Base-by-base conservation (phyloP, 768 basidiomycete genomes). In the Agrocybe chaxingu region DNA sequence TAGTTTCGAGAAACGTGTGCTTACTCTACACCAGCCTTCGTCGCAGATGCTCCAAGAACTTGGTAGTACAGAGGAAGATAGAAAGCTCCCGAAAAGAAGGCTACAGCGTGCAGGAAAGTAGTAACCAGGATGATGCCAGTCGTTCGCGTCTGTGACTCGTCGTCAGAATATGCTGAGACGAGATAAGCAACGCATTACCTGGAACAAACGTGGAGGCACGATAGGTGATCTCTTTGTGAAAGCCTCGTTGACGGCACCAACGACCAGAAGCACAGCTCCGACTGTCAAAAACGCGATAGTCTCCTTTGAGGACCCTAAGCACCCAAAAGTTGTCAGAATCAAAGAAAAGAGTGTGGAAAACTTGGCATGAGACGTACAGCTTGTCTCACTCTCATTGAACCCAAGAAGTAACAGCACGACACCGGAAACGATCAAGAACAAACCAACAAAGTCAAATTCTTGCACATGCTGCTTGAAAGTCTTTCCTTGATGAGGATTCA, bases 1-100 rank as follows among this genome's bases (percentile, higher is more conserved):
- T 41, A 42, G 29, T n/a, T 24, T 50, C 18, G 33, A 46, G 41
- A 37, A 36, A 9, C 11, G n/a, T 36, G 47, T 11, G 41, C 72
- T 64, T 63, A 84, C 86, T 79, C 72, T 16, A 90, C 75, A 45
- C 86, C 87, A 24, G 87, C 77, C 41, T 68, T 73, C 0, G 87
- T 89, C 5, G 89, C 87, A 7, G 85, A 85, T 0, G 87, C 74
- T 0, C 89, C 89, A 9, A 90, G 76, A 2, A 85, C 79, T 70
- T 92, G 89, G 66, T 77, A 92, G 62, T 86, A 92, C 2, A 91
- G 62, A 1, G 89, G 89, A 6, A 92, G 73, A 57, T 90, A 90
- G 60, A 70, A 85, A 50, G 59, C 60, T 75, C 79, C 79, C 8
- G 67, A 64, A 57, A 89, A 86, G 67, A 88, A 88, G 1, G 73